Evolutionary conservation across 2,329 filamentous ascomycete species (phyloP).

Genomic region (Colletotrichum neosansevieriae): DNA sequence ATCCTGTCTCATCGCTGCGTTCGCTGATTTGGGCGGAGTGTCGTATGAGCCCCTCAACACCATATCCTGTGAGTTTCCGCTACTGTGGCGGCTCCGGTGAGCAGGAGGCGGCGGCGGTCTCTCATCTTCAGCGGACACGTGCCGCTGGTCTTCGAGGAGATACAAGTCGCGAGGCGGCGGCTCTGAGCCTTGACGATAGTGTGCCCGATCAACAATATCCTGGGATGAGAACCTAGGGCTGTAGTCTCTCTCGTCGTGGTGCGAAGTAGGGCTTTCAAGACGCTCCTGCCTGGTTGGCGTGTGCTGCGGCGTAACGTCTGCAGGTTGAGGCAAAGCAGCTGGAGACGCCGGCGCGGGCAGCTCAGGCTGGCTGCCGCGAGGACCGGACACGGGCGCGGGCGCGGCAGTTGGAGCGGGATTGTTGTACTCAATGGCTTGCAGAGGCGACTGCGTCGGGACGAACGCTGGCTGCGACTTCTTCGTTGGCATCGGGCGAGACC

Average conservation of each 20-base stretch:
- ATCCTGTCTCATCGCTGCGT: slow-evolving; percentile 67
- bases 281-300: slow-evolving; percentile 46
- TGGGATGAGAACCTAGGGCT: slow-evolving; percentile 48
- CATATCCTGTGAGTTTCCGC: slow-evolving; percentile 56
- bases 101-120: slow-evolving; percentile 69
- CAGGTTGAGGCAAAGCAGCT: slow-evolving; percentile 40
- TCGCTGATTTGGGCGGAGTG: slow-evolving; percentile 55
- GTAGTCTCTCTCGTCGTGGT: slow-evolving; percentile 53
- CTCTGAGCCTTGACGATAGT: slow-evolving; percentile 55
- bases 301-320: slow-evolving; percentile 34
- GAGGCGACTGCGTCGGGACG: slow-evolving; percentile 64
- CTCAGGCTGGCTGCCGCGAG: slow-evolving; percentile 48
- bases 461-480: slow-evolving; percentile 53
- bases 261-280: slow-evolving; percentile 50
- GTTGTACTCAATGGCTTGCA: slow-evolving; percentile 65
- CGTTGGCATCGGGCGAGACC: slow-evolving; percentile 33
- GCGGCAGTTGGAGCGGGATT: slow-evolving; percentile 46
- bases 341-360: slow-evolving; percentile 52
- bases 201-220: slow-evolving; percentile 48
- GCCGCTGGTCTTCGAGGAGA: slow-evolving; percentile 48
- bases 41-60: slow-evolving; percentile 57
- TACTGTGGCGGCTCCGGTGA: slow-evolving; percentile 63
- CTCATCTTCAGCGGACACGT: slow-evolving; percentile 55
- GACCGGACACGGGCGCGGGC: neutral
- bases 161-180: slow-evolving; percentile 48